These are phyloP conservation scores for Fusarium pseudoanthophilum DNA, from an alignment of 2,329 filamentous ascomycete genomes.

Conservation along the genomic window DNA sequence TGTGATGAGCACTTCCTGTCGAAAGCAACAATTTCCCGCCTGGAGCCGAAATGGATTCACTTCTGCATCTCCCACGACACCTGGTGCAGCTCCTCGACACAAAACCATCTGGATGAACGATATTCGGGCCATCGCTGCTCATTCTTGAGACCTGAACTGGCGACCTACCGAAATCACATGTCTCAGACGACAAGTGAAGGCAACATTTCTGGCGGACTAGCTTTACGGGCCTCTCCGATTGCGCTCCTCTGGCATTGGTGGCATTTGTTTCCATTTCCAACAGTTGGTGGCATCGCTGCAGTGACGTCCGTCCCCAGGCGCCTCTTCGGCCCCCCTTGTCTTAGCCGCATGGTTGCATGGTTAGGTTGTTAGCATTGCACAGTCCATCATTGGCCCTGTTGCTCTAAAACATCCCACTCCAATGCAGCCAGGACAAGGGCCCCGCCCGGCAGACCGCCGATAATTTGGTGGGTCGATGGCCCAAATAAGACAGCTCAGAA, in stretches of 20 bases:
- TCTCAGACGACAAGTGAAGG: slow-evolving; percentile 10
- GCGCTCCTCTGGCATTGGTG: slow-evolving; percentile 28
- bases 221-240: slow-evolving; percentile 22
- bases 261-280: slow-evolving; percentile 32
- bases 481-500: slow-evolving; percentile 35
- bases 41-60: not conserved
- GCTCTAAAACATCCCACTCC: slow-evolving; percentile 35
- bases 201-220: slow-evolving; percentile 7
- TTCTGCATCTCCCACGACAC: not conserved
- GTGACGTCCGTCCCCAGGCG: slow-evolving; percentile 40
- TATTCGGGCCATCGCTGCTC: slow-evolving; percentile 16
- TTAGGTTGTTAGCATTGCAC: slow-evolving; percentile 37
- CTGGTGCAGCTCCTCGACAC: slow-evolving; percentile 6
- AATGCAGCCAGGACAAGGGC: slow-evolving; percentile 24
- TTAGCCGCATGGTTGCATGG: slow-evolving; percentile 41
- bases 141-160: not conserved
- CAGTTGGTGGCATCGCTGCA: slow-evolving; percentile 31
- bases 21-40: not conserved
- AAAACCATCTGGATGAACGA: not conserved
- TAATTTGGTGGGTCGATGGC: slow-evolving; percentile 31
- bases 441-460: slow-evolving; percentile 31
- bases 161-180: slow-evolving; percentile 27
- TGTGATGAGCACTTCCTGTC: slow-evolving; percentile 7
- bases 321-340: slow-evolving; percentile 35
- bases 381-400: slow-evolving; percentile 38